Percentiles rank a stretch among this genome's conserved stretches.
Conservation (phyloP, 2,329 filamentous ascomycete genomes). For the Aspergillus neotritici region DNA sequence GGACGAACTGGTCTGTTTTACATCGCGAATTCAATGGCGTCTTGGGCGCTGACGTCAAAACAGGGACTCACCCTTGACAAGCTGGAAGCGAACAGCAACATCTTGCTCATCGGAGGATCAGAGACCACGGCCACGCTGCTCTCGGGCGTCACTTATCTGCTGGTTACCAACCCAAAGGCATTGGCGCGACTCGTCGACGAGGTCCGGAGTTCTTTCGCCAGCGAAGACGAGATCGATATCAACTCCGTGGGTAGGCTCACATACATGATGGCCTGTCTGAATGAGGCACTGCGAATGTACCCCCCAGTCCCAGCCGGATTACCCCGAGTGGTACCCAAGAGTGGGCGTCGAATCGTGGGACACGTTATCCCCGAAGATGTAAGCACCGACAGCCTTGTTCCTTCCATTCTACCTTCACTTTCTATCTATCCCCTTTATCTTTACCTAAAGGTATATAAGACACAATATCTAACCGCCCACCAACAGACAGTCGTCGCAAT, state of each 20-base stretch:
- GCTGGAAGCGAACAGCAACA: slow-evolving; percentile 26
- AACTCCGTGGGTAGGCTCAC: slow-evolving; percentile 19
- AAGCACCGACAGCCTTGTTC: neutral
- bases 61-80: slow-evolving; percentile 15
- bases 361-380: slow-evolving; percentile 18
- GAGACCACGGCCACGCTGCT: slow-evolving; percentile 45
- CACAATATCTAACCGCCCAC: neutral
- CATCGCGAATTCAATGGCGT: neutral
- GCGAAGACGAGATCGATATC: slow-evolving; percentile 33
- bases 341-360: slow-evolving; percentile 16
- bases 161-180: slow-evolving; percentile 31
- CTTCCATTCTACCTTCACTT: no score
- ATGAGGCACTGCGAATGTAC: slow-evolving; percentile 39
- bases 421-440: neutral
- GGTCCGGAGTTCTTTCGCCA: slow-evolving; percentile 28
- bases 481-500: slow-evolving; percentile 39
- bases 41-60: neutral
- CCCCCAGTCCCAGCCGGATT: slow-evolving; percentile 24
- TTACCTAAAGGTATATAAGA: neutral
- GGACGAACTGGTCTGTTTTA: neutral
- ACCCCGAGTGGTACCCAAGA: slow-evolving; percentile 16
- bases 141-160: slow-evolving; percentile 35
- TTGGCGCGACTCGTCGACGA: slow-evolving; percentile 32
- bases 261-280: slow-evolving; percentile 37
- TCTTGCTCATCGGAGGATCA: slow-evolving; percentile 36